phyloP scores from a whole-genome alignment of 2,329 filamentous ascomycete species.

The Beauveria bassiana region DNA sequence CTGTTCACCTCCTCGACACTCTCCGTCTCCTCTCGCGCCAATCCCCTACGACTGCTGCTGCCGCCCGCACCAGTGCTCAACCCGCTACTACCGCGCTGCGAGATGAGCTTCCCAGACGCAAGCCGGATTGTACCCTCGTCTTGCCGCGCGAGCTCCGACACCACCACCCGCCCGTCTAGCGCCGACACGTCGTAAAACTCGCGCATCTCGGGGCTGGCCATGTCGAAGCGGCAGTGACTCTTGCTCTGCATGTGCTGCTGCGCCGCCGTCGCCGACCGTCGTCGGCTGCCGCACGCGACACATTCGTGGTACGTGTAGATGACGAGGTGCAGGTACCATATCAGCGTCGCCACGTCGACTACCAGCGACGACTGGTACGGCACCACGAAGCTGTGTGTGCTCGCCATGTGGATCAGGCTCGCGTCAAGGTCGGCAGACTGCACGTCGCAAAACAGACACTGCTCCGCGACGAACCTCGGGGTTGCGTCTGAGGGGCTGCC shows the following conservation, averaged over 20 bases:
- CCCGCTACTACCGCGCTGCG: constrained; percentile 1
- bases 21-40: background rate
- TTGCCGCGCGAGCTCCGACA: background rate
- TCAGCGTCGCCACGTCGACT: constrained; percentile 36
- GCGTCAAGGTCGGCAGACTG: constrained; percentile 21
- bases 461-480: constrained; percentile 19
- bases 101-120: constrained; percentile 5
- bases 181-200: constrained; percentile 28
- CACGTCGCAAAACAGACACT: constrained; percentile 34
- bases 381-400: constrained; percentile 37
- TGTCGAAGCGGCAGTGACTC: constrained; percentile 35
- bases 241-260: constrained; percentile 41
- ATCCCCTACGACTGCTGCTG: background rate
- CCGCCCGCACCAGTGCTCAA: background rate
- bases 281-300: constrained; percentile 36
- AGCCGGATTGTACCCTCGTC: constrained; percentile 1
- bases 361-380: constrained; percentile 28
- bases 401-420: constrained; percentile 38
- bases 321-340: constrained; percentile 38
- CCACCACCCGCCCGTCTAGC: constrained; percentile 2
- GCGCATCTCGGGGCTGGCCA: constrained; percentile 20
- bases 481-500: background rate
- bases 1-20: background rate
- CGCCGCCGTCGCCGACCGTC: constrained; percentile 31
- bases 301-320: constrained; percentile 40